Evolutionary conservation across 108 stramenopile genomes (phyloP).

Genomic region (Conticribra guillardii): DNA sequence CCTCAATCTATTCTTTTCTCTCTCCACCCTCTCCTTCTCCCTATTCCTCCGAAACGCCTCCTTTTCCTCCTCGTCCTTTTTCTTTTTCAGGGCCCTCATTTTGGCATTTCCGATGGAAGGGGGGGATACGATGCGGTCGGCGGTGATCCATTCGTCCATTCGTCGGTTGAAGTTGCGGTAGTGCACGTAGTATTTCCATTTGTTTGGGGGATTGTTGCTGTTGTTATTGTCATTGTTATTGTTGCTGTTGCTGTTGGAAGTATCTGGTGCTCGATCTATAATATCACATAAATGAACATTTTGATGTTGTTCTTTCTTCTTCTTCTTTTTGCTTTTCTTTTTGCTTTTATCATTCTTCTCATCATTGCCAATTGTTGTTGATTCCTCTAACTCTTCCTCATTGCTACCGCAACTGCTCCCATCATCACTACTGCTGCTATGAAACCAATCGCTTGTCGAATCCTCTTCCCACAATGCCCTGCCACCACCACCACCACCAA

Average conservation of each 20-base stretch:
- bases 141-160: conserved; percentile 98
- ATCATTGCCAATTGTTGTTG: conserved; percentile 14
- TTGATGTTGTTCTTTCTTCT: conserved; percentile 24
- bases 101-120: conserved; percentile 86
- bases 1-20: conserved; percentile 26
- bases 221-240: too few species aligned
- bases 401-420: conserved; percentile 36
- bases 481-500: not conserved
- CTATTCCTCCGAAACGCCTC: conserved; percentile 14
- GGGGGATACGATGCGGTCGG: conserved; percentile 78
- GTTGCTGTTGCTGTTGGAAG: conserved; percentile 15
- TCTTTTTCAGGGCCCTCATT: conserved; percentile 71
- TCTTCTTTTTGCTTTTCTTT: conserved; percentile 8
- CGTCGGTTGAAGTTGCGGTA: conserved; percentile 97
- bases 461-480: conserved; percentile 2
- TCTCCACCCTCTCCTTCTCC: conserved; percentile 49
- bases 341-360: not conserved
- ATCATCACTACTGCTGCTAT: conserved; percentile 12
- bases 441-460: conserved; percentile 4
- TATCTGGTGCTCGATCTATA: conserved; percentile 73
- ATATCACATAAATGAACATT: conserved; percentile 77
- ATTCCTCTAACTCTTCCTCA: conserved; percentile 30
- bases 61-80: conserved; percentile 48
- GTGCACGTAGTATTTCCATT: conserved; percentile 95
- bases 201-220: too few species aligned